phyloP scores from a whole-genome alignment of 139 green algal genomes.

The Monoraphidium neglectum region DNA sequence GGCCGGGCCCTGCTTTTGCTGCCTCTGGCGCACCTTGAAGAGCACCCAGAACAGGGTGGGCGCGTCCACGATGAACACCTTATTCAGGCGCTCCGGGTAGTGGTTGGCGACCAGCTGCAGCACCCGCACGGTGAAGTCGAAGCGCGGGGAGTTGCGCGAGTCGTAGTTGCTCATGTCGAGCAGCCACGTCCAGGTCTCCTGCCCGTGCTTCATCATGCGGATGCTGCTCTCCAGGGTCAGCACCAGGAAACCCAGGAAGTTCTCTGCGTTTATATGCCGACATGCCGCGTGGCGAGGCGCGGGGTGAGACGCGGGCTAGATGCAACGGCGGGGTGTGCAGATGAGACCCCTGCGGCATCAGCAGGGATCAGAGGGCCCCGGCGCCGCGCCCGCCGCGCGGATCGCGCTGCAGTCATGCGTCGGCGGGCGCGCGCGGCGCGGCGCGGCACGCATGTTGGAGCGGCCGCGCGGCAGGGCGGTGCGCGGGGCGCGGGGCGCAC shows the following conservation, averaged over 20 bases:
- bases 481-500: too few species aligned
- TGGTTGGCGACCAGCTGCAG: conserved; percentile 50
- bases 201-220: conserved; percentile 33
- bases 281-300: too few species aligned
- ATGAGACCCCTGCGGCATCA: too few species aligned
- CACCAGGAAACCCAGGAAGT: conserved; percentile 45
- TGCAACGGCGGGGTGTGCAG: background rate
- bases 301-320: too few species aligned
- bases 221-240: conserved; percentile 38
- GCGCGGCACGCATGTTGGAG: too few species aligned
- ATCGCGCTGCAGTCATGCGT: too few species aligned
- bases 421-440: too few species aligned
- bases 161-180: conserved; percentile 10
- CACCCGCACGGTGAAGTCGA: conserved; percentile 27
- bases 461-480: too few species aligned
- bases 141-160: conserved; percentile 35
- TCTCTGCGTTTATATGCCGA: background rate
- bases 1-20: too few species aligned
- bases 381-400: too few species aligned
- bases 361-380: too few species aligned
- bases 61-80: conserved; percentile 49
- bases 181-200: conserved; percentile 39
- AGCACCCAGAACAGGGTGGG: conserved; percentile 44
- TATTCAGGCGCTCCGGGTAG: conserved; percentile 51
- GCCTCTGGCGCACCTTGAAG: conserved; percentile 28